Evolutionary conservation across 441 rosid genomes (phyloP).

Genomic region (Pelargonium cotyledonis): DNA sequence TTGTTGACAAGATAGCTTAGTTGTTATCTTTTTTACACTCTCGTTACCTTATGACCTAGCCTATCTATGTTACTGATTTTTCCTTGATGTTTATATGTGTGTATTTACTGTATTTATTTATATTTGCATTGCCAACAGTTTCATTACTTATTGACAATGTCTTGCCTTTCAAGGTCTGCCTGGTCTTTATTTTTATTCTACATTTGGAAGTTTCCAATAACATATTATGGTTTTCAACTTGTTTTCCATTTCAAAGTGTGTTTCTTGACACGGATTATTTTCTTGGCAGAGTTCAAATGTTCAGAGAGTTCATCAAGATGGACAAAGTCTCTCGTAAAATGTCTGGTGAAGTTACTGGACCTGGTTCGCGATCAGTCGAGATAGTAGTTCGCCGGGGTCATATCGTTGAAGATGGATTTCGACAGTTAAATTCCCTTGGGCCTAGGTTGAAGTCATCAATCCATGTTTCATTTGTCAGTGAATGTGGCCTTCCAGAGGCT

Average conservation of each 20-base stretch:
- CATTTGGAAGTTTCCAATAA: conserved; percentile 1
- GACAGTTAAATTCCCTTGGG: conserved; percentile 72
- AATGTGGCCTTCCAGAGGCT: conserved; percentile 95
- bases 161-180: not conserved
- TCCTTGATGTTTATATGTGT: not conserved
- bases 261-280: conserved; percentile 25
- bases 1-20: not conserved
- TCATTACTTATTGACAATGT: not conserved
- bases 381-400: conserved; percentile 89
- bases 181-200: not conserved
- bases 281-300: conserved; percentile 80
- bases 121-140: not conserved
- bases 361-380: conserved; percentile 86
- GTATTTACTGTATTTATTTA: not conserved
- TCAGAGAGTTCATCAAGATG: conserved; percentile 87
- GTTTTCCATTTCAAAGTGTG: conserved; percentile 15
- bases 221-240: conserved; percentile 12
- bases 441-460: conserved; percentile 86
- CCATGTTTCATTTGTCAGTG: conserved; percentile 95
- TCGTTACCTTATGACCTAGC: not conserved
- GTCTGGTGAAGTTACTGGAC: conserved; percentile 86
- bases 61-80: not conserved
- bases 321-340: conserved; percentile 85
- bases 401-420: conserved; percentile 93
- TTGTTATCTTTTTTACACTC: not conserved